Evolutionary conservation across 305 asterid species (phyloP), one percentile per base, ranked within the genome.

Genomic region (Petunia hybrid): DNA sequence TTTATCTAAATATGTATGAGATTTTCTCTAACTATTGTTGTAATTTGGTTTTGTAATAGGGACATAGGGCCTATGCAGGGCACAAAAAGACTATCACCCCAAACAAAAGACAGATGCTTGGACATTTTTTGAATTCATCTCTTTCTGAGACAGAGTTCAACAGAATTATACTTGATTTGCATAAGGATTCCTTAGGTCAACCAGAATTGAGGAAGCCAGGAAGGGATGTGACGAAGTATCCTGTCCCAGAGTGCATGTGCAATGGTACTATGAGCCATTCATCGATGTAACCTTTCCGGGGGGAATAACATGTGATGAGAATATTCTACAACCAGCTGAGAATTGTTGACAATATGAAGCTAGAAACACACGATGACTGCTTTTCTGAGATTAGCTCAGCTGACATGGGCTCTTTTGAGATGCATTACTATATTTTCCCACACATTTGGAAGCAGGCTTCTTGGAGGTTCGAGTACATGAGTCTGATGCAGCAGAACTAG

Each of bases 221-320:
- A 80, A 89, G 98, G 83, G 98, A 91, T 57, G 97, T 92, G 73
- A 94, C 98, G 2, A 95, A 92, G 87, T 95, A 92, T 83, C 99
- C 99, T 56, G 82, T 94, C 82, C 97, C 98, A 0, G 98, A 94
- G 82, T 95, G 98, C 82, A 95, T 95, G 98, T 91, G 95, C 91
- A 94, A 92, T 67, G 71, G 36, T 43, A 83, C 90, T 1, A 80
- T 35, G 0, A 75, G 64, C 12, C 76, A 55, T 74, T 31, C 87
- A 7, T 79, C 87, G 8, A 62, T 35, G 8, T 40, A 16, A 43
- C 60, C 80, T 40, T 53, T 57, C 45, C 56, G 63, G 4, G 13
- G 4, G 5, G 64, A 65, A 45, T 59, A 38, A 83, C 78, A 35
- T 39, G 51, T 46, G 63, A 77, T 9, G 82, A 76, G 36, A 31